Percentiles rank a stretch among this genome's conserved stretches.
Evolutionary conservation across 768 basidiomycete genomes (phyloP).

Genomic region (Suillus placidus): DNA sequence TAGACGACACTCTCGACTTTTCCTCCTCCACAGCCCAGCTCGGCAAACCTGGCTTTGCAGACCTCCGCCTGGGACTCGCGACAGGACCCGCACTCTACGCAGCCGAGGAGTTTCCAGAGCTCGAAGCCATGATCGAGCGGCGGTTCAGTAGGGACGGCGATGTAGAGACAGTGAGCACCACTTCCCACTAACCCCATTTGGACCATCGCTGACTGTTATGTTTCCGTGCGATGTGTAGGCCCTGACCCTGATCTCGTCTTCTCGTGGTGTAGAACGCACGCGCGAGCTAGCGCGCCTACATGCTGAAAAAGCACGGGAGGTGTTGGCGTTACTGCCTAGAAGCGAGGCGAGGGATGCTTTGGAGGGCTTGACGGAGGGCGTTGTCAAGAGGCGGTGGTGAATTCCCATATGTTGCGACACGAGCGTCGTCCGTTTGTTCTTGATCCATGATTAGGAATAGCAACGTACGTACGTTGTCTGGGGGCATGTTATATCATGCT

Average conservation of each 20-base stretch:
- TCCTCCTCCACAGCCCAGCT: constrained; percentile 71
- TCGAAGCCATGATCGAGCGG: constrained; percentile 77
- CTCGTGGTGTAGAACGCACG: constrained; percentile 80
- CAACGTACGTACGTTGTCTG: neutral
- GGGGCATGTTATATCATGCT: neutral
- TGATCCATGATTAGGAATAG: neutral
- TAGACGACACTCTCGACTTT: constrained; percentile 95
- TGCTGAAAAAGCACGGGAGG: constrained; percentile 74
- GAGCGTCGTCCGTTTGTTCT: neutral
- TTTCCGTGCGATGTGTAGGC: constrained; percentile 47
- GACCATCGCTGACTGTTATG: neutral
- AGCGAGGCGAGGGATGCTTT: constrained; percentile 81
- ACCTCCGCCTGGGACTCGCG: constrained; percentile 80
- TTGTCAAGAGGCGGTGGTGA: constrained; percentile 61
- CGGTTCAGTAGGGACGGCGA: constrained; percentile 80
- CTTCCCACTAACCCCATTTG: neutral
- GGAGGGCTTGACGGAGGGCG: constrained; percentile 67
- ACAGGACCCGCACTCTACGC: constrained; percentile 88
- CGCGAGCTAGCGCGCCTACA: constrained; percentile 74
- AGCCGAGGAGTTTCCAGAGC: constrained; percentile 77
- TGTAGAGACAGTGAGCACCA: constrained; percentile 65
- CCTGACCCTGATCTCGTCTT: constrained; percentile 59
- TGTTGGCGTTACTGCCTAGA: constrained; percentile 71
- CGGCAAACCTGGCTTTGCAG: constrained; percentile 86
- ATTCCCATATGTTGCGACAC: neutral